Evolutionary conservation across 331 rosid species (phyloP), one percentile per base, ranked within the genome.

Genomic region (Dryas integrifolia): DNA sequence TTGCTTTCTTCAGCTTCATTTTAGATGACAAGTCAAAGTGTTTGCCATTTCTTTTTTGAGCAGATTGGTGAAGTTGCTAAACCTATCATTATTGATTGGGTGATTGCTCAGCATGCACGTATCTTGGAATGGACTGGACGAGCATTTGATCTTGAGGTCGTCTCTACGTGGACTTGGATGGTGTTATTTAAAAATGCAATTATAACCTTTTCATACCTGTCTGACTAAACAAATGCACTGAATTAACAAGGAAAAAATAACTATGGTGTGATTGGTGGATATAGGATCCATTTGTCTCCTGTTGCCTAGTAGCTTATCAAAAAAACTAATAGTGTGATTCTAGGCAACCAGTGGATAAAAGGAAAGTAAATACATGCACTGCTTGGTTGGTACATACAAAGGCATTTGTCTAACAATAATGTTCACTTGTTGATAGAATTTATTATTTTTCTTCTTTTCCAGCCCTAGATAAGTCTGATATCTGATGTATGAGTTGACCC

Each of bases 91-190:
- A 86, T 86, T 70, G 88, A 86, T 70, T 86, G 90, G 90, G 81
- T 86, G 82, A 83, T 86, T 72, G 86, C 85, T 79, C 88, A 79
- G 76, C 80, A 76, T 80, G 71, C 71, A 62, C 81, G 79, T 52
- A 70, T 74, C 66, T 58, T 84, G 81, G 88, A 86, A 71, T 86
- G 90, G 90, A 86, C 86, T 49, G 88, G 84, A 53, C 84, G 86
- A 5, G 86, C 80, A 11, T 79, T 84, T 82, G 80, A 84, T 82
- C 66, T 83, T 61, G 90, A 86, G 90, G 90, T 86, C 62, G 45
- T 88, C 74, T 76, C 43, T 59, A 35, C 35, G 15, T 26, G 39
- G 26, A 51, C 47, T 55, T 48, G 61, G 50, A 44, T 73, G 58
- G 43, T 39, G 58, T 61, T 70, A 62, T 52, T 39, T 40, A 5